Percentiles rank a stretch among this genome's conserved stretches.
Evolutionary conservation across 2,329 filamentous ascomycete genomes (phyloP).

Genomic region (Aspergillus quadrilineatus): DNA sequence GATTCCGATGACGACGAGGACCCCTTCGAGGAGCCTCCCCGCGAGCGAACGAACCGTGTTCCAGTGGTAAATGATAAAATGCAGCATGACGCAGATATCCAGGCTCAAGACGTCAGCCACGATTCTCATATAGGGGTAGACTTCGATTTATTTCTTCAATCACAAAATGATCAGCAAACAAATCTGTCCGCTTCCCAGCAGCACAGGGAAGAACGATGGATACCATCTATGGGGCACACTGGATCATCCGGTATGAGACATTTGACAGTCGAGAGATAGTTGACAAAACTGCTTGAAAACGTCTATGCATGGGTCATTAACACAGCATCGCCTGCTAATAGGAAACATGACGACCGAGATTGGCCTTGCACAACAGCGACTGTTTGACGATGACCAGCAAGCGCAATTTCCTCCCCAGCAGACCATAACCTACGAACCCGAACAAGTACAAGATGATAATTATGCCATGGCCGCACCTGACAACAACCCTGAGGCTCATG

Average conservation of each 20-base stretch:
- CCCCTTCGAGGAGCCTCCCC: constrained; percentile 29
- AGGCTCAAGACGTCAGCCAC: constrained; percentile 10
- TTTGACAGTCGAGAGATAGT: neutral
- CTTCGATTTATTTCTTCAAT: constrained; percentile 41
- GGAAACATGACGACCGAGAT: constrained; percentile 38
- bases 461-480: neutral
- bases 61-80: constrained; percentile 8
- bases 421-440: neutral
- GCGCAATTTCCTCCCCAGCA: constrained; percentile 11
- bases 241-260: constrained; percentile 33
- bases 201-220: constrained; percentile 37
- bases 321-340: constrained; percentile 7
- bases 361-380: constrained; percentile 31
- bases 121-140: constrained; percentile 31
- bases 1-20: constrained; percentile 47
- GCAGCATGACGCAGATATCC: neutral
- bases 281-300: neutral
- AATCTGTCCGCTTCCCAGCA: constrained; percentile 33
- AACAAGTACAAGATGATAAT: neutral
- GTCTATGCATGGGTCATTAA: neutral
- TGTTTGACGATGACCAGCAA: constrained; percentile 32
- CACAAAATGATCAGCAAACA: constrained; percentile 24
- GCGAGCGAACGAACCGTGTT: constrained; percentile 21
- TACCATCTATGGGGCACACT: constrained; percentile 28
- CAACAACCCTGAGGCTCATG: neutral